phyloP scores from a whole-genome alignment of 2,329 filamentous ascomycete species.

The Sarocladium oryzae region DNA sequence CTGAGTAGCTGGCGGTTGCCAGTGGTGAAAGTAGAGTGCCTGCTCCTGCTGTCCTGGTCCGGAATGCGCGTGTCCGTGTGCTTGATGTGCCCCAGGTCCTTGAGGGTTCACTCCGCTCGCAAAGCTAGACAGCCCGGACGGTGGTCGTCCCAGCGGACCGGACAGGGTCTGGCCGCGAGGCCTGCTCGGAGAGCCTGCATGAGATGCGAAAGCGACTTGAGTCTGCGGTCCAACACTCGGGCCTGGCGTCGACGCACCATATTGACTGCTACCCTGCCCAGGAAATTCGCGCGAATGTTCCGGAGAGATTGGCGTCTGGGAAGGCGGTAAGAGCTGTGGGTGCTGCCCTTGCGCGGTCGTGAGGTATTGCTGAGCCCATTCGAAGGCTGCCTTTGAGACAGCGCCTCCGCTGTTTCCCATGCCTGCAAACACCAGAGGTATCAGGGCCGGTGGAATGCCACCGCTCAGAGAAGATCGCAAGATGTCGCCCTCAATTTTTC shows the following conservation, averaged over 20 bases:
- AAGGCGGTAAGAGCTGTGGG: conserved; percentile 44
- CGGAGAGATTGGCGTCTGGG: conserved; percentile 41
- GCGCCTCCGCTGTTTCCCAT: conserved; percentile 52
- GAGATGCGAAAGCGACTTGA: conserved; percentile 34
- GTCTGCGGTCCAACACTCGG: conserved; percentile 26
- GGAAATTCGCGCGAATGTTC: conserved; percentile 49
- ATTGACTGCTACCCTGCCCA: conserved; percentile 34
- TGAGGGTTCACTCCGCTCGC: neutral
- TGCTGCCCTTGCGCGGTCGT: conserved; percentile 42
- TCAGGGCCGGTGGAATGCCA: conserved; percentile 66
- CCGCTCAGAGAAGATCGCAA: conserved; percentile 60
- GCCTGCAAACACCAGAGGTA: conserved; percentile 68
- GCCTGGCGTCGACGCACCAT: conserved; percentile 28
- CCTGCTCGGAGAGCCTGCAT: conserved; percentile 44
- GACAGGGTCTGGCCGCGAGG: conserved; percentile 44
- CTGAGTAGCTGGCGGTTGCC: conserved; percentile 73
- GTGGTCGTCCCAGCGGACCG: conserved; percentile 24
- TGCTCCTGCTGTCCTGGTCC: conserved; percentile 55
- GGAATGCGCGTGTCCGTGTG: conserved; percentile 42
- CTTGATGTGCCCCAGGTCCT: conserved; percentile 30
- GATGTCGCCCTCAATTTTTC: conserved; percentile 67
- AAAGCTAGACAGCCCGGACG: conserved; percentile 15
- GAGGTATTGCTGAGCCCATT: conserved; percentile 64
- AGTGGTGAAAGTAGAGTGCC: conserved; percentile 86
- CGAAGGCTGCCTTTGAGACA: conserved; percentile 40